Evolutionary conservation across 495 filamentous ascomycete species (phyloP), one percentile per base, ranked within the genome.

Genomic region (Melanomma pulvis-pyrius): DNA sequence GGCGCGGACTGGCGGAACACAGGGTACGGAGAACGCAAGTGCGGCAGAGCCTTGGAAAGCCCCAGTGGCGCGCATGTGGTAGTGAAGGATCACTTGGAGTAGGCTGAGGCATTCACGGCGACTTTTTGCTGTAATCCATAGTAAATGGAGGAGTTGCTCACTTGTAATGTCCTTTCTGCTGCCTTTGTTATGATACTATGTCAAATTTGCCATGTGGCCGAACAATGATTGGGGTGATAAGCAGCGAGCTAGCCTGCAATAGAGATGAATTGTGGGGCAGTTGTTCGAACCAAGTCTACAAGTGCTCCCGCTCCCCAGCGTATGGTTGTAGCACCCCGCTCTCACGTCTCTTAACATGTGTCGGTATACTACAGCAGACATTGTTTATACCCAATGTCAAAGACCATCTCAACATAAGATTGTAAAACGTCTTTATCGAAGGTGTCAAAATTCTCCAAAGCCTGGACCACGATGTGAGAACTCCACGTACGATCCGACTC

Each of bases 321-420:
- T n/a, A n/a, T n/a, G n/a, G n/a, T n/a, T n/a, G n/a, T n/a, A n/a
- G n/a, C n/a, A n/a, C 50, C 47, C 19, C 47, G 47, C 52, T 34
- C 52, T 56, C 26, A 56, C 52, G 11, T 56, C 52, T 56, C 29
- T 56, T 19, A 59, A 46, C 56, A 59, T 59, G 56, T 59, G 56
- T 19, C 1, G 21, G 19, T 59, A 44, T 26, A 44, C 56, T 25
- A 59, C 56, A 59, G 56, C 56, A 44, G 56, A 44, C 56, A 48
- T 59, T 26, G 22, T 59, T 29, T 59, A 59, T 26, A 25, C 25
- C 15, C 32, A 59, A 15, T 59, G 56, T 25, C 56, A 59, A 59
- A 59, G 56, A 47, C 56, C 17, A 26, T 9, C 30, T 44, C 56
- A 22, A 25, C 56, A 59, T 19, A 25, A 44, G 30, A 59, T 59